These are phyloP conservation scores for Talaromyces proteolyticus DNA, from an alignment of 495 filamentous ascomycete genomes.

Conservation along the genomic window DNA sequence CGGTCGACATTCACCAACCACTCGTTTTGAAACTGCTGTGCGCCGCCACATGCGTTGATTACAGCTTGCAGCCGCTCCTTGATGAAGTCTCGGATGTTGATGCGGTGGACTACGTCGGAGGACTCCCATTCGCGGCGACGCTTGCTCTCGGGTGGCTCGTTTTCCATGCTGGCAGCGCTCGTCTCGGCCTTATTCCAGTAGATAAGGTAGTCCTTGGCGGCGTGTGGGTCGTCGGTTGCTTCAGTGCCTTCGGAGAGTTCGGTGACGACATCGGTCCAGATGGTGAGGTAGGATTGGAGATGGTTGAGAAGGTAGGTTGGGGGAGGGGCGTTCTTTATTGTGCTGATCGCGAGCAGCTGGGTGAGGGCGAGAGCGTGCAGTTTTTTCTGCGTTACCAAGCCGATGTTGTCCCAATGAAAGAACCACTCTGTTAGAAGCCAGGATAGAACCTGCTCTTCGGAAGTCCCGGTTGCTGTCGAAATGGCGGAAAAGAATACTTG, in stretches of 20 bases:
- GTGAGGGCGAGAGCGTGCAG: slow-evolving; percentile 78
- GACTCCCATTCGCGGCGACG: slow-evolving; percentile 48
- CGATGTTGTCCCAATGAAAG: slow-evolving; percentile 74
- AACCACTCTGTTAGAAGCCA: slow-evolving; percentile 92
- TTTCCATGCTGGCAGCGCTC: slow-evolving; percentile 27
- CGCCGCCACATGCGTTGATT: slow-evolving; percentile 65
- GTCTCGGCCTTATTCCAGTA: slow-evolving; percentile 38
- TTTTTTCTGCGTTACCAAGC: slow-evolving; percentile 68
- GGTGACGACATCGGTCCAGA: slow-evolving; percentile 64
- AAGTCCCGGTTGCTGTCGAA: slow-evolving; percentile 27
- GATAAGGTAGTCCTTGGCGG: slow-evolving; percentile 42
- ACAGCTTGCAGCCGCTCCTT: slow-evolving; percentile 57
- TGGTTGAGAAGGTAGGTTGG: slow-evolving; percentile 50
- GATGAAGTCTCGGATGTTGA: slow-evolving; percentile 67
- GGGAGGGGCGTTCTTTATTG: slow-evolving; percentile 26
- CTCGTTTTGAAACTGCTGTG: slow-evolving; percentile 63
- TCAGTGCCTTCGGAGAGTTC: slow-evolving; percentile 48
- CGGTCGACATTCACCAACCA: slow-evolving; percentile 87
- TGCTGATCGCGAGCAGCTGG: slow-evolving; percentile 62
- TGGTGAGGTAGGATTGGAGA: slow-evolving; percentile 60
- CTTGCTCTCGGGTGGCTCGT: slow-evolving; percentile 60
- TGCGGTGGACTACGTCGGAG: slow-evolving; percentile 63
- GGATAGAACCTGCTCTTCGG: slow-evolving; percentile 44
- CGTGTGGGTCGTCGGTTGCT: slow-evolving; percentile 31
- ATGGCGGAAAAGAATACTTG: slow-evolving; percentile 54